A percentile compares a stretch with the other conserved stretches of the same genome.
Conservation (phyloP, 176 grass and related monocot species). For the Triticum urartu region DNA sequence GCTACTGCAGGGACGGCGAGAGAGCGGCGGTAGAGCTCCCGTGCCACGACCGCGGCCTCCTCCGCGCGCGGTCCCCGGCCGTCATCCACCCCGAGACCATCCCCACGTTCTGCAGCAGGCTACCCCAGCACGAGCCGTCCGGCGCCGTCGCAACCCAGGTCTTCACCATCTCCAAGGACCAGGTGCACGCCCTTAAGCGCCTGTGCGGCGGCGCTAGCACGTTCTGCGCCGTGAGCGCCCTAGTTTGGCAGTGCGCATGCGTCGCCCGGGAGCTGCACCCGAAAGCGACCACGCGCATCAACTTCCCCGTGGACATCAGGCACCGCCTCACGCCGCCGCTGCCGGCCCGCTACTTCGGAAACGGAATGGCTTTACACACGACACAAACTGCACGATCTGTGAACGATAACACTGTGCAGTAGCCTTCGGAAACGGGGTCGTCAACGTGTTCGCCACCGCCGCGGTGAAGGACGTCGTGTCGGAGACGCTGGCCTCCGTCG, state of each 20-base stretch:
- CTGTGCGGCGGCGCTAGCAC: background rate
- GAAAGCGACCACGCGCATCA: background rate
- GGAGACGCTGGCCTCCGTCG: background rate
- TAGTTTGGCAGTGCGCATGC: constrained; percentile 32
- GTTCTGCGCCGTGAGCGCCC: constrained; percentile 13
- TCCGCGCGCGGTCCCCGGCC: constrained; percentile 16
- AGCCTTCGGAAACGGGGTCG: constrained; percentile 19
- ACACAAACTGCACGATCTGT: no score
- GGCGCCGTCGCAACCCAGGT: background rate
- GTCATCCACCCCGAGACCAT: background rate
- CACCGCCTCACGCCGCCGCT: background rate
- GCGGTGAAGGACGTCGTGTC: background rate
- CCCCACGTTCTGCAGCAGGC: background rate
- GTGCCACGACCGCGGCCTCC: constrained; percentile 26
- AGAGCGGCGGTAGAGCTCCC: background rate
- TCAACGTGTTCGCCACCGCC: background rate
- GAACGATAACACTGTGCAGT: no score
- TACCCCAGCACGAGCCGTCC: background rate
- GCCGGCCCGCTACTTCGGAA: constrained; percentile 16
- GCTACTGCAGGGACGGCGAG: background rate
- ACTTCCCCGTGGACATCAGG: constrained; percentile 2
- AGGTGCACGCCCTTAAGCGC: background rate
- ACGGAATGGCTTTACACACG: background rate
- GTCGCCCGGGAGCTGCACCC: background rate
- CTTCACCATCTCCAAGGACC: constrained; percentile 17